phyloP scores from a whole-genome alignment of 31 red algal genomes.

The Bonnemaisonia californica region DNA sequence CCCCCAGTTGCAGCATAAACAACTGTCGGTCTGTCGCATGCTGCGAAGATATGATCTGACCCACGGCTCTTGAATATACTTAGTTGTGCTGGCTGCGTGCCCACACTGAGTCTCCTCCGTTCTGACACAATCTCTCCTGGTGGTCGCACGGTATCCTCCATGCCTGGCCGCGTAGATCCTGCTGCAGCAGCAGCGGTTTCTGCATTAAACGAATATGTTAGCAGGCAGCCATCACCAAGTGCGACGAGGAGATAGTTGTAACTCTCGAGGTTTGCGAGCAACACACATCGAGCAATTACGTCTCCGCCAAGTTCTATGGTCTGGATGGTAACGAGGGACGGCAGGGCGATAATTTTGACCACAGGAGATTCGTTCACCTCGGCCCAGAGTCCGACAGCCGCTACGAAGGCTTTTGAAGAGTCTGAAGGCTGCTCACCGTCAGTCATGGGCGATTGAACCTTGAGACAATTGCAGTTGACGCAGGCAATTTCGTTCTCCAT shows the following conservation, averaged over 20 bases:
- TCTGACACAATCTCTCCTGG: conserved; percentile 50
- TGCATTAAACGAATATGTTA: conserved; percentile 82
- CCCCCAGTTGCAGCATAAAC: conserved; percentile 85
- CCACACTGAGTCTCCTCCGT: conserved; percentile 80
- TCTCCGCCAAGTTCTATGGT: conserved; percentile 77
- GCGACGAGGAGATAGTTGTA: conserved; percentile 87
- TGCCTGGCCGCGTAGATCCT: neutral
- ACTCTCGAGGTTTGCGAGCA: conserved; percentile 83
- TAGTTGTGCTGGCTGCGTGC: conserved; percentile 89
- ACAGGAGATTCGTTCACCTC: conserved; percentile 78
- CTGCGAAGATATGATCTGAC: conserved; percentile 91
- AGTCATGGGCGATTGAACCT: conserved; percentile 43
- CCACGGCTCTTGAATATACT: conserved; percentile 83
- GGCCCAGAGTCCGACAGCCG: conserved; percentile 92
- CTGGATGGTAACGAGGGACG: conserved; percentile 67
- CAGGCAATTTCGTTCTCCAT: conserved; percentile 89
- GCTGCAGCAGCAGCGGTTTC: conserved; percentile 43
- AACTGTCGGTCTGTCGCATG: conserved; percentile 97
- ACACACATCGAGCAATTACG: conserved; percentile 85
- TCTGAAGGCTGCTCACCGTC: conserved; percentile 27
- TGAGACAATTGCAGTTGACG: conserved; percentile 75
- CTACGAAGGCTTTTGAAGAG: conserved; percentile 52
- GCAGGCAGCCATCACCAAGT: conserved; percentile 90
- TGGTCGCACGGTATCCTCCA: conserved; percentile 29
- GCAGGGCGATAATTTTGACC: conserved; percentile 83